Evolutionary conservation across 352 stramenopile species (phyloP).

Genomic region (Halophytophthora polymorphica): DNA sequence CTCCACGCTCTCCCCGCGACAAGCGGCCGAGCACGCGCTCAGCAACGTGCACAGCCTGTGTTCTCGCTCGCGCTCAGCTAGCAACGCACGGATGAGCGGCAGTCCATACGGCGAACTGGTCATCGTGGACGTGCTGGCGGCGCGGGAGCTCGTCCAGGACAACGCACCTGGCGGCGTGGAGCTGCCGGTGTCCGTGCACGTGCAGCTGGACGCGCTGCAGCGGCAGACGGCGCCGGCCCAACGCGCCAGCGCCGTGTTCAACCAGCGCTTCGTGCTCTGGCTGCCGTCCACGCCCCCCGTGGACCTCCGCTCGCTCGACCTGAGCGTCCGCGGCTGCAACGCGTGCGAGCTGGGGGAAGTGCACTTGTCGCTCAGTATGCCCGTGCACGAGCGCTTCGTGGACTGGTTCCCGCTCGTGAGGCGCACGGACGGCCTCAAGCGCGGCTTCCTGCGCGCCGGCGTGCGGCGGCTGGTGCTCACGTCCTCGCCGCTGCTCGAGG

Average conservation of each 20-base stretch:
- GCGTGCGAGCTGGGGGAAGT: constrained; percentile 68
- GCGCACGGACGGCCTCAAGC: constrained; percentile 52
- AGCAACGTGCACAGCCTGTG: constrained; percentile 55
- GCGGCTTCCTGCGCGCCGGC: constrained; percentile 41
- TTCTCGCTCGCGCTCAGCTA: constrained; percentile 11
- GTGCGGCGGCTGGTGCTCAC: constrained; percentile 60
- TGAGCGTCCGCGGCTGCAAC: constrained; percentile 46
- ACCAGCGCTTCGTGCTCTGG: constrained; percentile 78
- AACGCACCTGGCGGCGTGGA: constrained; percentile 39
- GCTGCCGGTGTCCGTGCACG: constrained; percentile 41
- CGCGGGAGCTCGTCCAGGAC: constrained; percentile 42
- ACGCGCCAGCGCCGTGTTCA: constrained; percentile 26
- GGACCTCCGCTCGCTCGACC: constrained; percentile 38
- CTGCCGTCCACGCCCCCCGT: constrained; percentile 41
- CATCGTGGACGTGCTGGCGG: constrained; percentile 60
- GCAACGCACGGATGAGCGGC: constrained; percentile 29
- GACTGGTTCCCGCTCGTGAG: constrained; percentile 68
- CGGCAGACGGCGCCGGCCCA: constrained; percentile 33
- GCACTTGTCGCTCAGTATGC: constrained; percentile 61
- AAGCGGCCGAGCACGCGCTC: constrained; percentile 33
- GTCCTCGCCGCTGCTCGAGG: constrained; percentile 43
- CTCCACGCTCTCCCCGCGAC: constrained; percentile 16
- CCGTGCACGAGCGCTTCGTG: constrained; percentile 60
- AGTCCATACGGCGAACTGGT: constrained; percentile 66
- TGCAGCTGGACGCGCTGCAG: constrained; percentile 32